Evolutionary conservation across 176 grass and related monocot species (phyloP), one percentile per base, ranked within the genome.

Genomic region (Ananas comosus): DNA sequence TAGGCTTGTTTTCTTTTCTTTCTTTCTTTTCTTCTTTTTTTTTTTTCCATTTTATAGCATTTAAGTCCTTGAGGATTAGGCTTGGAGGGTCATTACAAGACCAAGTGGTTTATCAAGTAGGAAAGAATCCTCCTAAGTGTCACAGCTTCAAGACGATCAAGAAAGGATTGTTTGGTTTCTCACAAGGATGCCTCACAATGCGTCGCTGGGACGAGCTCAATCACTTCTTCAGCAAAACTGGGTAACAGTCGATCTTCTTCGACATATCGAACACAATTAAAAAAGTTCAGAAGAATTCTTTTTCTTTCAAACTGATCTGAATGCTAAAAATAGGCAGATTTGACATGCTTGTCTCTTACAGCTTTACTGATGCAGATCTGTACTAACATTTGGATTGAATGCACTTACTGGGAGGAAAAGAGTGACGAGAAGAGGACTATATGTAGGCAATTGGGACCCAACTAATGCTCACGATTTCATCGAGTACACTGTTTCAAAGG

Each of bases 1-100:
- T 16, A 48, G 27, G 70, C 13, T 51, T 56, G 63, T 50, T 70
- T 79, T 21, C 14, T 21, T 70, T 23, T 23, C 22, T 23, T 23
- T 23, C 22, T 23, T 23, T 23, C 22, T 23, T 23, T 23, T 1
- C 1, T 23, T 23, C 22, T n/a, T 42, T 7, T 42, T 42, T 7
- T 42, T 42, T 42, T 42, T 42, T n/a, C n/a, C 33, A 42, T 42
- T 42, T 42, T 42, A 28, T 64, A 89, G 87, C 76, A 13, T 89
- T 89, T 59, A 72, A 65, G 17, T 71, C 63, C 12, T 64, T 89
- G 64, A 69, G 87, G 66, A 71, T 89, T 29, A 79, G 79, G 63
- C 77, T 85, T n/a, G 87, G 87, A 74, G 82, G 87, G 6, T 82
- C 87, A 61, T 27, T 89, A 54, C 71, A 89, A 75, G 87, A 89